Conservation (phyloP, 495 filamentous ascomycete genomes). For the Aspergillus nanangensis region DNA sequence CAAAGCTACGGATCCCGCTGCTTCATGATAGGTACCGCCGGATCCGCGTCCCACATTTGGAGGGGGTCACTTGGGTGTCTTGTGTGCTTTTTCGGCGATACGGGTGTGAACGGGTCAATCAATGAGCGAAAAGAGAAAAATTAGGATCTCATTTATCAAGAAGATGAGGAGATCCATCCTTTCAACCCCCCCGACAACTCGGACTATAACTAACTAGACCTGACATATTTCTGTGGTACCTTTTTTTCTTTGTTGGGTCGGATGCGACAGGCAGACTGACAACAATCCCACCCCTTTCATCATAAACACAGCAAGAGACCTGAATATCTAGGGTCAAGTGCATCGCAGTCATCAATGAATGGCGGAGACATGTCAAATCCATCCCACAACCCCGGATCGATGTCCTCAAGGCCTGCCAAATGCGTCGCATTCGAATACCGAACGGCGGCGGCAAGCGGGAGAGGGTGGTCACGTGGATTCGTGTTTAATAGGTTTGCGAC, state of each 20-base stretch:
- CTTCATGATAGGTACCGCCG: slow-evolving; percentile 28
- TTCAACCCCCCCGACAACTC: not conserved
- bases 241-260: no score
- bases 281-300: no score
- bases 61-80: slow-evolving; percentile 8
- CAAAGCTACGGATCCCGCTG: no score
- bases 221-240: no score
- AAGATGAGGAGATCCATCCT: not conserved
- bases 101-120: slow-evolving; percentile 3
- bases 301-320: no score
- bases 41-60: slow-evolving; percentile 28
- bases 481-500: slow-evolving; percentile 14
- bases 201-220: no score
- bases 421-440: not conserved
- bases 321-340: not conserved
- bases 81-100: slow-evolving; percentile 22
- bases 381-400: not conserved
- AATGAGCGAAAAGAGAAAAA: not conserved
- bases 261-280: no score
- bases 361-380: not conserved
- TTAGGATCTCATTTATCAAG: not conserved
- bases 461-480: slow-evolving; percentile 18
- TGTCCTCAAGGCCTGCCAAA: not conserved
- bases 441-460: not conserved
- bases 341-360: not conserved